Evolutionary conservation across 2,329 filamentous ascomycete species (phyloP).

Genomic region (Ascochyta koolunga): DNA sequence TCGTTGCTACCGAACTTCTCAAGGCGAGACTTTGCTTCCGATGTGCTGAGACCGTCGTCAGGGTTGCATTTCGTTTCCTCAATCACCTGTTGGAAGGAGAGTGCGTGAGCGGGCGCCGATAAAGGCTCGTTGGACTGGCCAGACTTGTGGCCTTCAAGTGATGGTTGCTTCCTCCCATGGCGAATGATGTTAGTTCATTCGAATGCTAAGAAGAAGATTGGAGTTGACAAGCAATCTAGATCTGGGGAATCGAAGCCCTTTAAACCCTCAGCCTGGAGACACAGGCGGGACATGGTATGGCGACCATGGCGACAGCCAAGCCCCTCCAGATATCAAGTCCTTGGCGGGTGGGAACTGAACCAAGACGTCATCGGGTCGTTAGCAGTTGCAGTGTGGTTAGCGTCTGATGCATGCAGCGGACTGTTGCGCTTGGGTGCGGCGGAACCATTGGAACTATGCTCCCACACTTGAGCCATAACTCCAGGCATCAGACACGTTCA

Average conservation of each 20-base stretch:
- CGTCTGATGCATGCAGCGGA: constrained; percentile 17
- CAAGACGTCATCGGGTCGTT: constrained; percentile 33
- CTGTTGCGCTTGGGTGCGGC: constrained; percentile 2
- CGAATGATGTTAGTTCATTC: constrained; percentile 28
- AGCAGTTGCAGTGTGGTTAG: constrained; percentile 27
- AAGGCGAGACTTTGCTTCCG: constrained; percentile 57
- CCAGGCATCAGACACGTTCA: not conserved
- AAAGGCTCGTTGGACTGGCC: constrained; percentile 60
- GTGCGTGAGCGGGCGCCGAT: constrained; percentile 66
- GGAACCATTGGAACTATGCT: constrained; percentile 8
- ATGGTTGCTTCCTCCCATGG: constrained; percentile 47
- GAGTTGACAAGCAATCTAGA: constrained; percentile 38
- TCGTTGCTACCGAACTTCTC: constrained; percentile 70
- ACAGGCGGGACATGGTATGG: constrained; percentile 26
- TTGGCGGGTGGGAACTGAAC: constrained; percentile 33
- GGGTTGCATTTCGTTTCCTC: constrained; percentile 66
- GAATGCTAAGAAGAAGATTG: constrained; percentile 31
- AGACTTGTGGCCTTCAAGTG: constrained; percentile 49
- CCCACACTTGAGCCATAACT: not conserved
- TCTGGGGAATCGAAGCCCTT: constrained; percentile 37
- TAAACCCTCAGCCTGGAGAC: constrained; percentile 30
- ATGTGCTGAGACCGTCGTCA: constrained; percentile 69
- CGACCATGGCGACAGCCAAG: constrained; percentile 38
- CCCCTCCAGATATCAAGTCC: constrained; percentile 29
- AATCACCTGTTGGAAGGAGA: constrained; percentile 60